Conservation (phyloP, 2,329 filamentous ascomycete species). For the Claviceps sp. region DNA sequence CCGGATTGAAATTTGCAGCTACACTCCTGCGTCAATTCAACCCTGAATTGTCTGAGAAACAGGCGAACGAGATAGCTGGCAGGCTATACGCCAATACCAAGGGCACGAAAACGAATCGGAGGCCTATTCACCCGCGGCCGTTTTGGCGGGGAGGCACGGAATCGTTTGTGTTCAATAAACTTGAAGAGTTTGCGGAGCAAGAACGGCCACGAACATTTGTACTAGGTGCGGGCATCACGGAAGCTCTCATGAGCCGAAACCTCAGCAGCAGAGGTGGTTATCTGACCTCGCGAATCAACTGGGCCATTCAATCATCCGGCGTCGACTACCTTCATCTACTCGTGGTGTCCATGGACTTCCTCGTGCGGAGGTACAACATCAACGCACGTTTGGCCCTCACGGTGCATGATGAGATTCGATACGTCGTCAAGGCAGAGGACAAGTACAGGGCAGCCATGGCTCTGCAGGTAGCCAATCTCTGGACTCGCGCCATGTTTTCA, state of each 20-base stretch:
- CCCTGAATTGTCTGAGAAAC: constrained; percentile 61
- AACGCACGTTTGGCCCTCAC: constrained; percentile 79
- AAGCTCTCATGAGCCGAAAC: constrained; percentile 80
- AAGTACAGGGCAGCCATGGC: constrained; percentile 86
- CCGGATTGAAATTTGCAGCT: constrained; percentile 82
- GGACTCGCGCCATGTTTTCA: constrained; percentile 94
- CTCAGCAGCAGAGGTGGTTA: constrained; percentile 80
- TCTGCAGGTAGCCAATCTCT: constrained; percentile 83
- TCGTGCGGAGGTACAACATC: constrained; percentile 74
- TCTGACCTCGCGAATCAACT: constrained; percentile 94
- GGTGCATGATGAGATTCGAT: constrained; percentile 95
- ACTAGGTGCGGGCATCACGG: constrained; percentile 86
- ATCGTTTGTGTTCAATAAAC: constrained; percentile 94
- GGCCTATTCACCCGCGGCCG: constrained; percentile 52
- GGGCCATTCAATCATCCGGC: constrained; percentile 95
- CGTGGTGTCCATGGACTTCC: constrained; percentile 88
- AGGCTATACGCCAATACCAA: constrained; percentile 84
- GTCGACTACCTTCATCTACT: constrained; percentile 95
- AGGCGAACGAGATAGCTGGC: constrained; percentile 63
- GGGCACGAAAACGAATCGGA: constrained; percentile 70
- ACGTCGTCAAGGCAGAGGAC: constrained; percentile 74
- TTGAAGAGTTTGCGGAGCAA: constrained; percentile 96
- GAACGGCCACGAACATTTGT: constrained; percentile 83
- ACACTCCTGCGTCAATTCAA: constrained; percentile 91
- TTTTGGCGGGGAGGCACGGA: constrained; percentile 98